A percentile compares a stretch with the other conserved stretches of the same genome.
These are phyloP conservation scores for Auricularia sp. DNA, from an alignment of 768 basidiomycete species.

Conservation along the genomic window DNA sequence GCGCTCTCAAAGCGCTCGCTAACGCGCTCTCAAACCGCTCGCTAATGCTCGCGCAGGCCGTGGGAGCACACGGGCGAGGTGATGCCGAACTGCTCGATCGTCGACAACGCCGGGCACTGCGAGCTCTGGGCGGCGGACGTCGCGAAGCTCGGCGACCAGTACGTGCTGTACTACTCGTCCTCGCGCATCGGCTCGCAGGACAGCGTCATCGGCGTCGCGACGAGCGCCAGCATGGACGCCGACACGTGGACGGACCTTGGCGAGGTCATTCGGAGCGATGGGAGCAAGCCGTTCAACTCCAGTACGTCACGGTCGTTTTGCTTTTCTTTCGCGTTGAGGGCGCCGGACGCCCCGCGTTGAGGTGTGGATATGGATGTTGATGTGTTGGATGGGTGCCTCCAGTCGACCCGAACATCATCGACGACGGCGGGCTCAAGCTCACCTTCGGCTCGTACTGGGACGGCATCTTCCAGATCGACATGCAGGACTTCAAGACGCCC, in stretches of 20 bases:
- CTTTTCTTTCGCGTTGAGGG: no score
- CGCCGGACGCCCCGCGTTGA: no score
- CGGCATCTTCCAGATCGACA: not conserved
- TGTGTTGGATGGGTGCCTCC: no score
- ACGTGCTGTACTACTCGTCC: conserved; percentile 15
- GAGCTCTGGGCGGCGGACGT: conserved; percentile 18
- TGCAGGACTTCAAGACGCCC: not conserved
- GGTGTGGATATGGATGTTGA: no score
- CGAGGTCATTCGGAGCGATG: conserved; percentile 10
- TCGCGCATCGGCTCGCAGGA: conserved; percentile 16
- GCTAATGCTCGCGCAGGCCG: conserved; percentile 5
- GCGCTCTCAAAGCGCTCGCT: no score
- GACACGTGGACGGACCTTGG: conserved; percentile 18
- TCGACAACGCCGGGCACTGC: conserved; percentile 9
- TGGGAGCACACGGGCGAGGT: conserved; percentile 14
- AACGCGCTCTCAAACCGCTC: not conserved
- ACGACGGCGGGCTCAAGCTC: conserved; percentile 11
- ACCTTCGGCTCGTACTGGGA: conserved; percentile 11
- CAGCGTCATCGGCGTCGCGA: conserved; percentile 17
- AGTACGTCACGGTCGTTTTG: not conserved
- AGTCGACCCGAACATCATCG: conserved; percentile 11
- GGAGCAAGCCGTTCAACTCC: conserved; percentile 12
- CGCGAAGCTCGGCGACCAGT: conserved; percentile 12
- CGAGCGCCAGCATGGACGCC: conserved; percentile 14
- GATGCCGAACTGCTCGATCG: conserved; percentile 8